Percentiles rank a stretch among this genome's conserved stretches.
Evolutionary conservation across 306 rosid genomes (phyloP).

Genomic region (Cicer judaicum): DNA sequence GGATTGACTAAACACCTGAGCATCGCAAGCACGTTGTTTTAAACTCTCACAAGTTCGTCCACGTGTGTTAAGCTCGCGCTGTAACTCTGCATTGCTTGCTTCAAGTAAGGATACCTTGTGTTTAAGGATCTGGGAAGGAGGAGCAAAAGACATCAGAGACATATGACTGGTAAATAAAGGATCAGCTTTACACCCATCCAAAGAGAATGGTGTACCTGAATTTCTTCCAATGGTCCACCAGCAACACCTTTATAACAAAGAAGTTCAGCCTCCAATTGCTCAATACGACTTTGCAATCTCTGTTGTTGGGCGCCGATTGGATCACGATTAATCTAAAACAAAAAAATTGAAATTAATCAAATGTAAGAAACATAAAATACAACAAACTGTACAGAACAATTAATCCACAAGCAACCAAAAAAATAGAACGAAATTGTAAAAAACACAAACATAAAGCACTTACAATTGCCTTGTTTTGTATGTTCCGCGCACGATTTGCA

Average conservation of each 20-base stretch:
- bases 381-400: no score
- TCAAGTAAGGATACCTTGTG: slow-evolving; percentile 90
- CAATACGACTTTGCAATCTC: slow-evolving; percentile 84
- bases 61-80: slow-evolving; percentile 64
- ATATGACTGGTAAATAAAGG: slow-evolving; percentile 17
- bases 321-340: slow-evolving; percentile 82
- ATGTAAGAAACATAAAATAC: slow-evolving; percentile 16
- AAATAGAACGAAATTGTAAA: slow-evolving; percentile 23
- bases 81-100: slow-evolving; percentile 80
- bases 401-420: neutral
- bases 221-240: slow-evolving; percentile 78
- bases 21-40: slow-evolving; percentile 50
- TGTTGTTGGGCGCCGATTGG: slow-evolving; percentile 84
- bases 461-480: slow-evolving; percentile 95
- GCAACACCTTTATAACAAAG: slow-evolving; percentile 73
- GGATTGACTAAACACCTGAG: slow-evolving; percentile 46
- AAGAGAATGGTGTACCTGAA: slow-evolving; percentile 62
- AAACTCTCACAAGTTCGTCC: slow-evolving; percentile 47
- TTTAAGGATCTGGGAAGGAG: slow-evolving; percentile 69
- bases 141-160: slow-evolving; percentile 31
- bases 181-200: slow-evolving; percentile 17
- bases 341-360: slow-evolving; percentile 22
- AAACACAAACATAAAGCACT: slow-evolving; percentile 44
- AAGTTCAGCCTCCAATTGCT: slow-evolving; percentile 90
- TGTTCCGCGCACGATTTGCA: slow-evolving; percentile 98